Conservation (phyloP, 352 stramenopile species). For the Phytophthora colocasiae region DNA sequence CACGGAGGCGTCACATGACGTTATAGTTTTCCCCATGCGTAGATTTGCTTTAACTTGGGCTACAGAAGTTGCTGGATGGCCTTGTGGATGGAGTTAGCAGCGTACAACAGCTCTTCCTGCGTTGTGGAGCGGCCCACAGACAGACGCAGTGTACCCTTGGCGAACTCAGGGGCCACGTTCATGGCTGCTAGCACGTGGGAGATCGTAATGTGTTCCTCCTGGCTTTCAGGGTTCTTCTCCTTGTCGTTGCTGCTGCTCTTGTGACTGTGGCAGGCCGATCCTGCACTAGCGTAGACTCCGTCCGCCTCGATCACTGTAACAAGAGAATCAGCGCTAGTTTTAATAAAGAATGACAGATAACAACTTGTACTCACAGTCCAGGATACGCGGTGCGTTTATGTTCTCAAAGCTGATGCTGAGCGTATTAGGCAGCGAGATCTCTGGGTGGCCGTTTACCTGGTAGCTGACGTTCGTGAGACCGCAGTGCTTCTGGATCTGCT, state of each 20-base stretch:
- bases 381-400: constrained; percentile 85
- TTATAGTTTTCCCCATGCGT: constrained; percentile 20
- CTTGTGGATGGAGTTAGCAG: constrained; percentile 83
- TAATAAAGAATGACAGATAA: too few relatives aligned
- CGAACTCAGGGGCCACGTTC: constrained; percentile 88
- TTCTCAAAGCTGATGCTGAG: constrained; percentile 95
- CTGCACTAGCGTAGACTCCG: constrained; percentile 91
- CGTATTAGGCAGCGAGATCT: constrained; percentile 94
- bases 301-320: constrained; percentile 74
- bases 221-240: constrained; percentile 12
- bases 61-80: constrained; percentile 51
- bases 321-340: not conserved
- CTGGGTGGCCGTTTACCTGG: constrained; percentile 86
- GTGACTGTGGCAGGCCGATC: constrained; percentile 94
- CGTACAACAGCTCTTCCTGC: constrained; percentile 85
- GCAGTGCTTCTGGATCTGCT: constrained; percentile 61
- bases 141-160: constrained; percentile 94
- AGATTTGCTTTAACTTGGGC: not conserved
- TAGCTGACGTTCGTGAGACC: constrained; percentile 58
- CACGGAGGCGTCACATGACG: constrained; percentile 12
- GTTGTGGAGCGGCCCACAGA: constrained; percentile 94
- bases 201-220: constrained; percentile 62
- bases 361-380: constrained; percentile 59
- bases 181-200: constrained; percentile 95
- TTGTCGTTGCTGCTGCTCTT: constrained; percentile 31